Evolutionary conservation across 108 stramenopile species (phyloP).

Genomic region (Nitzschia palea): DNA sequence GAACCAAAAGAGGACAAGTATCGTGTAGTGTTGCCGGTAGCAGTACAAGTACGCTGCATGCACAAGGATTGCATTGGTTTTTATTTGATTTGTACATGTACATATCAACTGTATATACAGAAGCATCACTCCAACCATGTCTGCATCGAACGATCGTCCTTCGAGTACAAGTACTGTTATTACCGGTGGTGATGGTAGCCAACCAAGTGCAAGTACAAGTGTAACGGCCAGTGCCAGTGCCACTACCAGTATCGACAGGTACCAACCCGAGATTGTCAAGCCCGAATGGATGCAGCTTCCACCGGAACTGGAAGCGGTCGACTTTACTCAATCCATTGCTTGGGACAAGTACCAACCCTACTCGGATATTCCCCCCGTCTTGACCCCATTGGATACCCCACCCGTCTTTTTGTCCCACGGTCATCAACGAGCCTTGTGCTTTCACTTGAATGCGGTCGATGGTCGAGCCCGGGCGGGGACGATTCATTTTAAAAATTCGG

Average conservation of each 20-base stretch:
- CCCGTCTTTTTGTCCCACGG: conserved; percentile 41
- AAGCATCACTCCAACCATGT: too few relatives aligned
- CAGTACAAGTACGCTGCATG: too few relatives aligned
- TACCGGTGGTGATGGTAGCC: too few relatives aligned
- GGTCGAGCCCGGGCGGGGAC: conserved; percentile 75
- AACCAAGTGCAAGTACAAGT: too few relatives aligned
- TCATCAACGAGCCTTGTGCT: conserved; percentile 51
- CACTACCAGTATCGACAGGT: neutral
- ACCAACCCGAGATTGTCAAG: conserved; percentile 21
- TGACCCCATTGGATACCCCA: conserved; percentile 43
- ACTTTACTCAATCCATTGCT: conserved; percentile 59
- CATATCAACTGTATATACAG: too few relatives aligned
- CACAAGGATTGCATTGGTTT: too few relatives aligned
- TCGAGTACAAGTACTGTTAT: too few relatives aligned
- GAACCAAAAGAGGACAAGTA: too few relatives aligned
- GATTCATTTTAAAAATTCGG: conserved; percentile 62
- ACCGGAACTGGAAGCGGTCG: conserved; percentile 52
- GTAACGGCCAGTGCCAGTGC: neutral
- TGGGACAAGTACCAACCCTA: conserved; percentile 80
- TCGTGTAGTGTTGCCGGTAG: too few relatives aligned
- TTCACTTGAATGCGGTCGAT: conserved; percentile 67
- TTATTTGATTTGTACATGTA: too few relatives aligned
- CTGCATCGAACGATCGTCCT: too few relatives aligned
- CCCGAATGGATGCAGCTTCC: conserved; percentile 55
- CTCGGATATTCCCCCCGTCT: conserved; percentile 26